phyloP scores from a whole-genome alignment of 495 filamentous ascomycete species.

The Venustampulla echinocandica region DNA sequence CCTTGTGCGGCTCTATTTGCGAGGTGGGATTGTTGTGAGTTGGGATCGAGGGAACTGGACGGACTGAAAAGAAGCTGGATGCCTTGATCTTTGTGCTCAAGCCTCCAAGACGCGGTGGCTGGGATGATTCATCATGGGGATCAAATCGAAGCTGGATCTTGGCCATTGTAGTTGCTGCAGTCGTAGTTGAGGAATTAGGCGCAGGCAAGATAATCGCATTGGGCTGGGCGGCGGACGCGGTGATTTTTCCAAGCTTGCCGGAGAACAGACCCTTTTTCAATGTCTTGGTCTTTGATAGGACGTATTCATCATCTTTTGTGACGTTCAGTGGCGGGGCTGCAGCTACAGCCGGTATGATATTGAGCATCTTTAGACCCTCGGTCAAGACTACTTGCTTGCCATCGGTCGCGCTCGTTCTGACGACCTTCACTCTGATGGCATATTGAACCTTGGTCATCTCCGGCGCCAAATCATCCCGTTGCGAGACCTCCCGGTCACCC shows the following conservation, averaged over 20 bases:
- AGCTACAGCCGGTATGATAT: slow-evolving; percentile 62
- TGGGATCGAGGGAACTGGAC: slow-evolving; percentile 40
- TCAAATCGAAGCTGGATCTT: slow-evolving; percentile 62
- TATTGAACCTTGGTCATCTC: slow-evolving; percentile 75
- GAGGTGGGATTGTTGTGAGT: slow-evolving; percentile 44
- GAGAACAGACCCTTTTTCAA: slow-evolving; percentile 73
- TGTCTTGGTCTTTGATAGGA: slow-evolving; percentile 62
- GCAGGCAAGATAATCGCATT: slow-evolving; percentile 51
- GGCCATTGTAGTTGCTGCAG: slow-evolving; percentile 46
- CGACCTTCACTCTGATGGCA: slow-evolving; percentile 51
- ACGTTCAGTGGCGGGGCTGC: slow-evolving; percentile 71
- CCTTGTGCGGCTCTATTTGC: slow-evolving; percentile 42
- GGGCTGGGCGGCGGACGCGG: slow-evolving; percentile 67
- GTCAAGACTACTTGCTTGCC: slow-evolving; percentile 31
- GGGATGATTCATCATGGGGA: slow-evolving; percentile 45
- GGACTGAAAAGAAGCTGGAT: slow-evolving; percentile 59
- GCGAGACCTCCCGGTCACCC: slow-evolving; percentile 48
- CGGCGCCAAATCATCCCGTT: slow-evolving; percentile 73
- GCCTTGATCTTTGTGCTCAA: slow-evolving; percentile 65
- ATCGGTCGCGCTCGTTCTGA: slow-evolving; percentile 22
- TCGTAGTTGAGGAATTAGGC: slow-evolving; percentile 29
- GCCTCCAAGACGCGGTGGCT: slow-evolving; percentile 59
- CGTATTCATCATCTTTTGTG: slow-evolving; percentile 53
- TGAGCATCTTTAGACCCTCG: slow-evolving; percentile 47
- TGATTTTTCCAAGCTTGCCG: slow-evolving; percentile 63